Base-by-base conservation (phyloP, 139 green algal species). In the Haematococcus lacustris region DNA sequence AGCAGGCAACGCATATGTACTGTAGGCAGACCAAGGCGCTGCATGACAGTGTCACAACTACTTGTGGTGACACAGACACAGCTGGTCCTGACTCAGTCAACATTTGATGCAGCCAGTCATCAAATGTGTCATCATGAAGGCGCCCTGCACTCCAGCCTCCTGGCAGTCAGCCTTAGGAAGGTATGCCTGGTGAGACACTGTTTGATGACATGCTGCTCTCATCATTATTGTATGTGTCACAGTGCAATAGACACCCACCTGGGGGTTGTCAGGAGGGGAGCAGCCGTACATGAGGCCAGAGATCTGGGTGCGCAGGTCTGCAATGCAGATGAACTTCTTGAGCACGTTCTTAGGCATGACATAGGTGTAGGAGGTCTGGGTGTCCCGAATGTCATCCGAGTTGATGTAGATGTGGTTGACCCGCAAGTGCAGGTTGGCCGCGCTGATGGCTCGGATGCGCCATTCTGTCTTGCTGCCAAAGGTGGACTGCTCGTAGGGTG, bases 321-420 rank as follows among this genome's bases (percentile, higher is more conserved):
- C 91, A 59, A 98, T 91, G 82, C 88, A 96, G 78, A 99, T 96
- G 87, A 99, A 99, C 86, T 97, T 97, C 85, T 97, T 97, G 38
- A 99, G 90, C 63, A 99, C 71, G 85, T 99, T 99, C 87, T 99
- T 99, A 65, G 95, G 95, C 88, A 99, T 82, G 57, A 99, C 91
- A 74, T 98, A 99, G 3, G 95, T 98, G 89, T 93, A 98, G 43
- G 94, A 93, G 1, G 68, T 90, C 81, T 50, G 40, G 2, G 47
- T 63, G 66, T 98, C 94, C 9, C 86, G 83, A 75, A 98, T 91
- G 85, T 98, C 95, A 38, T 98, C 95, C 26, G 70, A 85, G 87
- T 98, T 97, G 72, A 99, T 93, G 77, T 99, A 99, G 85, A 99
- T 98, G 91, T 99, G 96, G 74, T 96, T 97, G 59, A 99, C 95